Evolutionary conservation across 345 rosid genomes (phyloP).

Genomic region (Punica granatum): DNA sequence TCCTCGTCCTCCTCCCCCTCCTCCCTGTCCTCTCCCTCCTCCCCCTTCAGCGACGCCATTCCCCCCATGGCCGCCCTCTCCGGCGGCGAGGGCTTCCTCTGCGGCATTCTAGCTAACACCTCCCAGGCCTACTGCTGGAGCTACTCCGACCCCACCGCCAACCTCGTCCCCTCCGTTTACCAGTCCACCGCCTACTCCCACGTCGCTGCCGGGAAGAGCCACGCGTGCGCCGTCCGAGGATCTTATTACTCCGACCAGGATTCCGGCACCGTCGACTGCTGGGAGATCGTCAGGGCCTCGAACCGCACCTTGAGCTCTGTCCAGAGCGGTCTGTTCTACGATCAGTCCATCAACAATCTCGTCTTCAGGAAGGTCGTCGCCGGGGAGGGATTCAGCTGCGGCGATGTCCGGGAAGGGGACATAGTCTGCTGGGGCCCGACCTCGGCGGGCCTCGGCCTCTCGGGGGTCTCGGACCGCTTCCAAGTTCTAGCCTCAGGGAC

Average conservation of each 20-base stretch:
- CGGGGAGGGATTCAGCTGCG: conserved; percentile 91
- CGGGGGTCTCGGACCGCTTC: conserved; percentile 30
- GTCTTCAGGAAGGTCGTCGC: conserved; percentile 54
- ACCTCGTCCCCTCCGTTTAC: conserved; percentile 62
- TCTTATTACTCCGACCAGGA: conserved; percentile 62
- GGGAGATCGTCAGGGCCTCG: conserved; percentile 42
- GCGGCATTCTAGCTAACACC: conserved; percentile 64
- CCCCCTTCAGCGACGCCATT: conserved; percentile 19
- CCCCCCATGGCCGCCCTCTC: conserved; percentile 62
- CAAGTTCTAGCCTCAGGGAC: conserved; percentile 48
- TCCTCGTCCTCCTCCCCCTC: conserved; percentile 18
- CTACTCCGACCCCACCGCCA: conserved; percentile 30
- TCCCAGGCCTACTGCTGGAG: conserved; percentile 71
- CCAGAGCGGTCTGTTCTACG: conserved; percentile 28
- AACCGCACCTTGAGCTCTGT: conserved; percentile 33
- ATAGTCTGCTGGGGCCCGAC: conserved; percentile 81
- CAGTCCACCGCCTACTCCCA: conserved; percentile 52
- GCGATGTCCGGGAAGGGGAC: conserved; percentile 63
- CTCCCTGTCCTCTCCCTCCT: conserved; percentile 18
- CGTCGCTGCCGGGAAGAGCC: conserved; percentile 76
- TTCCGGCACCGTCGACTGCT: conserved; percentile 69
- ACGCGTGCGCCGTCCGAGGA: conserved; percentile 87
- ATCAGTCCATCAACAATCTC: conserved; percentile 37
- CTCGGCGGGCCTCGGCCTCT: conserved; percentile 34
- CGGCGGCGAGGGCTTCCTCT: conserved; percentile 73